Conservation (phyloP, 345 rosid genomes). For the Triadica sebifera region DNA sequence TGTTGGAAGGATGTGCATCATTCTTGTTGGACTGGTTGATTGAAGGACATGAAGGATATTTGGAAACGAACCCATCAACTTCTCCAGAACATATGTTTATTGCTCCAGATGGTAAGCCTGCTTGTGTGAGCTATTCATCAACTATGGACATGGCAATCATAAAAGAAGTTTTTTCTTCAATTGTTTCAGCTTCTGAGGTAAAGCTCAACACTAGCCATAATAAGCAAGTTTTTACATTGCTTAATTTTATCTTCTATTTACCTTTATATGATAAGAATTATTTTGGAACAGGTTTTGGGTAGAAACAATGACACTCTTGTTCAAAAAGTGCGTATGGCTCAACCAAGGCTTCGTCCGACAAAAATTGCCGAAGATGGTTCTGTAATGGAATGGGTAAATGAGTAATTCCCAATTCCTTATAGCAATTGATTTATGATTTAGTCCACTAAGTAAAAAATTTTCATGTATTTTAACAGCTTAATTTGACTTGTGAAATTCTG, state of each 20-base stretch:
- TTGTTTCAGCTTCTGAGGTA: conserved; percentile 83
- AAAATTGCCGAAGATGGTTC: conserved; percentile 69
- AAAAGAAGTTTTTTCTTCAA: conserved; percentile 65
- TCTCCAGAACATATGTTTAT: conserved; percentile 89
- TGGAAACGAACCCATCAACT: conserved; percentile 91
- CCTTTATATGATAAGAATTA: background rate
- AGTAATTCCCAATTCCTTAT: background rate
- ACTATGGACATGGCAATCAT: conserved; percentile 93
- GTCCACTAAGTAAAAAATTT: background rate
- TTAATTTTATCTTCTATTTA: background rate
- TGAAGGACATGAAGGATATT: conserved; percentile 67
- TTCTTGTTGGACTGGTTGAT: conserved; percentile 91
- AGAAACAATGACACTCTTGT: conserved; percentile 50
- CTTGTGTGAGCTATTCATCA: conserved; percentile 88
- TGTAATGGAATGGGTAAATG: conserved; percentile 88
- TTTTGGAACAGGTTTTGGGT: conserved; percentile 55
- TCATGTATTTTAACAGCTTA: background rate
- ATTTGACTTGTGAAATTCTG: background rate
- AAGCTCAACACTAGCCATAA: conserved; percentile 4
- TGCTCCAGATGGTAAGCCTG: conserved; percentile 69
- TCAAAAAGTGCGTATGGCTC: conserved; percentile 54
- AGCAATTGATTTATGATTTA: background rate
- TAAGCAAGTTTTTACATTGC: background rate
- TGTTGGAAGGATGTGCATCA: conserved; percentile 75
- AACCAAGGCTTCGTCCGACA: conserved; percentile 59